Percentiles rank a stretch among this genome's conserved stretches.
Conservation (phyloP, 208 protist species). For the Leishmania aethiopica region DNA sequence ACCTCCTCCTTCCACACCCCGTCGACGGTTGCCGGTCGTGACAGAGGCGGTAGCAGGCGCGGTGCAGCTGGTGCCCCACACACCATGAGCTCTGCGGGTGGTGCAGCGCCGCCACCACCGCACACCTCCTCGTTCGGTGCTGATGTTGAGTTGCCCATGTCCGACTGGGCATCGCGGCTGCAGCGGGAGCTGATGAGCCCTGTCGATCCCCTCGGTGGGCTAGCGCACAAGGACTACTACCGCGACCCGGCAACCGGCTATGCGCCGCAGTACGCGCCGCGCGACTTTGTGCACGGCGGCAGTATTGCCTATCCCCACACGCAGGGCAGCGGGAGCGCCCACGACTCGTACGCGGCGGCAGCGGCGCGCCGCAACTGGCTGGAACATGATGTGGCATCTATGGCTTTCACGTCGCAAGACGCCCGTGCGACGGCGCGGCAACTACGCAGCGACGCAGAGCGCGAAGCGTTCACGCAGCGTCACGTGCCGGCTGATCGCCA, state of each 20-base stretch:
- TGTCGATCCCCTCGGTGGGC: constrained; percentile 72
- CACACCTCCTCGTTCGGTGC: background rate
- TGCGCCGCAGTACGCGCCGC: constrained; percentile 81
- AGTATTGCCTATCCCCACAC: constrained; percentile 69
- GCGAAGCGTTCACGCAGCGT: constrained; percentile 34
- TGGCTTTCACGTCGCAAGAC: constrained; percentile 30
- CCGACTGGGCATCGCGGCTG: constrained; percentile 71
- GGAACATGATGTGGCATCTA: constrained; percentile 56
- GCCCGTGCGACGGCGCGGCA: constrained; percentile 39
- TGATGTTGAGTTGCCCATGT: background rate
- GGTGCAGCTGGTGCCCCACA: background rate
- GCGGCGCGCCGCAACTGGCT: constrained; percentile 51
- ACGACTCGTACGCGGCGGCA: constrained; percentile 45
- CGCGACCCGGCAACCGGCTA: constrained; percentile 78
- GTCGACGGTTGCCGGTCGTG: background rate
- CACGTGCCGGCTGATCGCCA: constrained; percentile 38
- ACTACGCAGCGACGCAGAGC: constrained; percentile 41
- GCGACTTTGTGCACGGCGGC: constrained; percentile 77
- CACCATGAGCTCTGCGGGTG: background rate
- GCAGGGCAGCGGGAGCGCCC: constrained; percentile 12
- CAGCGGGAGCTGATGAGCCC: constrained; percentile 79
- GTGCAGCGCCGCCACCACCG: background rate
- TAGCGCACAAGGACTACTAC: constrained; percentile 88
- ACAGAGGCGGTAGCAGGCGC: background rate
- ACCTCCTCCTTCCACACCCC: constrained; percentile 17